Evolutionary conservation across 202 grass and related monocot genomes (phyloP).

Genomic region (Alloteropsis angusta): DNA sequence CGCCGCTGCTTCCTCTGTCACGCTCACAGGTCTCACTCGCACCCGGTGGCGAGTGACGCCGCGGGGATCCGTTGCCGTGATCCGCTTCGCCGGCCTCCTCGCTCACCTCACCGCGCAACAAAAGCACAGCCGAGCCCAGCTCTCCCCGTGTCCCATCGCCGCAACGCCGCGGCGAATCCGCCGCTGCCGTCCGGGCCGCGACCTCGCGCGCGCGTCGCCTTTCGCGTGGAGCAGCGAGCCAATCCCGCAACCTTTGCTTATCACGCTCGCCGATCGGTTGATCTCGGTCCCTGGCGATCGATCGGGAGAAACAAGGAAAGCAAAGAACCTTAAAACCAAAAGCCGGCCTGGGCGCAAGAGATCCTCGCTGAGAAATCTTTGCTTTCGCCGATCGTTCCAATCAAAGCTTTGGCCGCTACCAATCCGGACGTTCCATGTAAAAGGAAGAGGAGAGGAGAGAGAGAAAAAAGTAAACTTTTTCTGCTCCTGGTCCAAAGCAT

Average conservation of each 20-base stretch:
- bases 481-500: background rate
- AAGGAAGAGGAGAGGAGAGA: background rate
- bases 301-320: background rate
- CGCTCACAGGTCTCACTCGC: background rate
- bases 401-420: constrained; percentile 4
- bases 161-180: background rate
- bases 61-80: constrained; percentile 4
- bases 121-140: background rate
- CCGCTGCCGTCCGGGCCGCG: background rate
- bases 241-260: background rate
- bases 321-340: constrained; percentile 26
- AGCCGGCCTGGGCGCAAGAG: background rate
- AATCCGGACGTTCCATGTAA: constrained; percentile 28
- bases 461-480: background rate
- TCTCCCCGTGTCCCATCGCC: too few species aligned
- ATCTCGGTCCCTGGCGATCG: background rate
- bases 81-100: background rate
- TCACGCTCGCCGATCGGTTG: background rate
- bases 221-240: background rate
- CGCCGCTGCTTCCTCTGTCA: constrained; percentile 6
- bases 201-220: background rate
- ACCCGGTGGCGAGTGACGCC: background rate
- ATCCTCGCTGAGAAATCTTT: constrained; percentile 23
- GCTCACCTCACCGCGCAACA: background rate
- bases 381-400: constrained; percentile 34